Evolutionary conservation across 805 yeast genomes (phyloP).

Genomic region (Cyberlindnera maritima): DNA sequence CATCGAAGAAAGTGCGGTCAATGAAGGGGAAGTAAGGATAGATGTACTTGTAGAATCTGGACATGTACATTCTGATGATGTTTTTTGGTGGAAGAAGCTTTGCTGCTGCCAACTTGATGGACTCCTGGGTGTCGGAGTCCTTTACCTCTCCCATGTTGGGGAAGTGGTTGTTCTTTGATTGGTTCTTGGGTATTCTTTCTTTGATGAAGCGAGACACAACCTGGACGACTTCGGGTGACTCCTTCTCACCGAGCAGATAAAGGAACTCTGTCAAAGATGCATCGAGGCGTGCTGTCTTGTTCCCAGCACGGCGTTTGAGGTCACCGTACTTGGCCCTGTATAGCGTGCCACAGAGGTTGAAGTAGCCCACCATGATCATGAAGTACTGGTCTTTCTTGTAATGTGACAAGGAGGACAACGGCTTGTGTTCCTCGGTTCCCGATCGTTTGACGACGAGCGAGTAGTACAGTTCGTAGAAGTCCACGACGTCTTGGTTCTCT

Average conservation of each 20-base stretch:
- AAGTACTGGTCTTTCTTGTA: constrained; percentile 23
- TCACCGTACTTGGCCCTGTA: constrained; percentile 15
- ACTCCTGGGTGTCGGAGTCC: constrained; percentile 22
- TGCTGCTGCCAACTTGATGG: constrained; percentile 33
- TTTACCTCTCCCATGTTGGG: constrained; percentile 16
- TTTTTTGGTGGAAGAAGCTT: constrained; percentile 36
- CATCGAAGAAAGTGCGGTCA: constrained; percentile 36
- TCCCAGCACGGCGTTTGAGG: constrained; percentile 6
- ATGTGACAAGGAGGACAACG: constrained; percentile 21
- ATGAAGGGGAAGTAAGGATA: constrained; percentile 49
- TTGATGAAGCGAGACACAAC: constrained; percentile 20
- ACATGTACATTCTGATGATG: constrained; percentile 40
- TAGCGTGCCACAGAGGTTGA: constrained; percentile 19
- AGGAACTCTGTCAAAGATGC: constrained; percentile 22
- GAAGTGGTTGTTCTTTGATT: constrained; percentile 7
- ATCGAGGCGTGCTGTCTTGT: constrained; percentile 23
- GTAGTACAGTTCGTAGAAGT: constrained; percentile 21
- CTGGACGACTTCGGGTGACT: constrained; percentile 20
- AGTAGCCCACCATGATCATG: constrained; percentile 23
- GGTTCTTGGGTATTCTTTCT: constrained; percentile 18
- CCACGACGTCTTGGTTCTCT: constrained; percentile 16
- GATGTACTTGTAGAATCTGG: constrained; percentile 40
- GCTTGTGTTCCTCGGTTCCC: constrained; percentile 28
- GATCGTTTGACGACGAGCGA: constrained; percentile 25
- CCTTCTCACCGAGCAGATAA: constrained; percentile 22